Percentiles rank a stretch among this genome's conserved stretches.
Conservation (phyloP, 1,139 yeast genomes). For the Saccharomyces hybrid region DNA sequence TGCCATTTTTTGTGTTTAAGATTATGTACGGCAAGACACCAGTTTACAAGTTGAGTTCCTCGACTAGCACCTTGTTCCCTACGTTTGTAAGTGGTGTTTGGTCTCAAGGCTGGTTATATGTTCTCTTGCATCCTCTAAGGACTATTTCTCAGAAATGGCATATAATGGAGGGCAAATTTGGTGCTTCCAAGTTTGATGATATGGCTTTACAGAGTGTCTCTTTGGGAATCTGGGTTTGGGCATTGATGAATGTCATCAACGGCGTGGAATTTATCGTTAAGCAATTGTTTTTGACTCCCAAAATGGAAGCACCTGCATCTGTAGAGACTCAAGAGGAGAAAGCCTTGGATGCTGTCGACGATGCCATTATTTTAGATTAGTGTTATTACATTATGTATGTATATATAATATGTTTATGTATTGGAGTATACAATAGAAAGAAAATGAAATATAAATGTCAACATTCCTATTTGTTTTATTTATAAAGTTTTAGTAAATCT, state of each 20-base stretch:
- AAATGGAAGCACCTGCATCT: not conserved
- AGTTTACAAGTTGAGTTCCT: slow-evolving; percentile 20
- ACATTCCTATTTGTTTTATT: not conserved
- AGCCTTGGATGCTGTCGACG: not conserved
- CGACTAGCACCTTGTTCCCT: slow-evolving; percentile 25
- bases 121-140: slow-evolving; percentile 25
- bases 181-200: slow-evolving; percentile 2
- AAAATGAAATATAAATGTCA: not conserved
- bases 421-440: not conserved
- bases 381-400: not conserved
- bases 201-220: slow-evolving; percentile 22
- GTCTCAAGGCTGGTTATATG: slow-evolving; percentile 27
- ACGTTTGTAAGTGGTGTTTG: slow-evolving; percentile 23
- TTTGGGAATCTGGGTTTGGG: slow-evolving; percentile 31
- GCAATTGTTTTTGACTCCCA: slow-evolving; percentile 8
- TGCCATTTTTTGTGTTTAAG: slow-evolving; percentile 28
- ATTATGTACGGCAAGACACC: slow-evolving; percentile 30
- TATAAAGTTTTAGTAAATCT: not conserved
- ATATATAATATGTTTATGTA: not conserved
- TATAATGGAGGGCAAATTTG: not conserved
- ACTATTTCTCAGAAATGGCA: slow-evolving; percentile 2
- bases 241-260: slow-evolving; percentile 23
- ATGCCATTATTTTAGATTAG: not conserved
- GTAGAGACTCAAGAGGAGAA: not conserved
- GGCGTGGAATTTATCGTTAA: slow-evolving; percentile 22